Evolutionary conservation across 805 yeast genomes (phyloP).

Genomic region (Candida berthetii): DNA sequence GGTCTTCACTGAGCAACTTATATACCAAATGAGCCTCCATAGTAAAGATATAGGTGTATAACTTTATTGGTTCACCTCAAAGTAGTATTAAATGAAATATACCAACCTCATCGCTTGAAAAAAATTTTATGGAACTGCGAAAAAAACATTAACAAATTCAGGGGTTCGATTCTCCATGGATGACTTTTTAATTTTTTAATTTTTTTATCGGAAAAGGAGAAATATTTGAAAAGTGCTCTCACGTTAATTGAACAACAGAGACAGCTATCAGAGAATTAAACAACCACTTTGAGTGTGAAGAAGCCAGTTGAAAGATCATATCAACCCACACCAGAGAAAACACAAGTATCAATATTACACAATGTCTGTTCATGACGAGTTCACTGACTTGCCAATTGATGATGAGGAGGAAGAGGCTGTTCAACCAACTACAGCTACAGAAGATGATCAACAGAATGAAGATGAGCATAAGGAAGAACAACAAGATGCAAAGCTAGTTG

Average conservation of each 20-base stretch:
- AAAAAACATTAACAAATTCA: no score
- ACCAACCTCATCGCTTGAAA: no score
- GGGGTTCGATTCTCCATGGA: not conserved
- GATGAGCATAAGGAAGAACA: not conserved
- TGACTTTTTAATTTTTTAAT: not conserved
- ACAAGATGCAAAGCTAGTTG: slow-evolving; percentile 4
- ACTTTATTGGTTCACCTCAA: no score
- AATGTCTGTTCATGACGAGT: slow-evolving; percentile 10
- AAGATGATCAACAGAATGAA: not conserved
- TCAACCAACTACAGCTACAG: slow-evolving; percentile 1
- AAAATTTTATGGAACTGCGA: not conserved
- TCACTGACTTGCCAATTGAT: slow-evolving; percentile 19
- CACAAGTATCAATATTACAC: not conserved
- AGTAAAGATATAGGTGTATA: no score
- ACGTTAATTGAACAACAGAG: no score
- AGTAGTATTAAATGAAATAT: no score
- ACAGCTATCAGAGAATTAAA: no score
- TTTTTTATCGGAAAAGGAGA: not conserved
- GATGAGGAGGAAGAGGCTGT: slow-evolving; percentile 9
- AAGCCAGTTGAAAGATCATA: no score
- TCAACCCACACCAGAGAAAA: no score
- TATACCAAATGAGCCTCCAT: not conserved
- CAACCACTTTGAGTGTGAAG: no score
- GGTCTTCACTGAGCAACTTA: not conserved
- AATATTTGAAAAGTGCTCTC: not conserved